Percentiles rank a stretch among this genome's conserved stretches.
Conservation (phyloP, 768 basidiomycete genomes). For the Epithele typhae region DNA sequence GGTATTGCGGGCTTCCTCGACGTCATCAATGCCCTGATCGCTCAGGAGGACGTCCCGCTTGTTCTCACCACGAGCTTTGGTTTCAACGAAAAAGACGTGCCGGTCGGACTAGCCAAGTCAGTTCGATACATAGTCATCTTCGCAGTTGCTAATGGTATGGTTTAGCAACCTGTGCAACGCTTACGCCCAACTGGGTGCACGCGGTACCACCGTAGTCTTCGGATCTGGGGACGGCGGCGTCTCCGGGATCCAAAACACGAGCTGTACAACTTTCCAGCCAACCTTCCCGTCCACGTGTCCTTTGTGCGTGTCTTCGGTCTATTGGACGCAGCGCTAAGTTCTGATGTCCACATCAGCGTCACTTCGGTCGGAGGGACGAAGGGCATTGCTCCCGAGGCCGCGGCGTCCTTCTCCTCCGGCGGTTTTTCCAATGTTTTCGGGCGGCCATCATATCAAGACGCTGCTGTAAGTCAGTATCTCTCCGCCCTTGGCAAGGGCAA, state of each 20-base stretch:
- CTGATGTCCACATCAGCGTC: not conserved
- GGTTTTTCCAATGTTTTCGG: slow-evolving; percentile 33
- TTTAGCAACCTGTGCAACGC: slow-evolving; percentile 35
- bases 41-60: slow-evolving; percentile 43
- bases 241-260: slow-evolving; percentile 23
- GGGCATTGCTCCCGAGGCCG: not conserved
- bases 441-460: slow-evolving; percentile 32
- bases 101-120: slow-evolving; percentile 2
- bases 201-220: slow-evolving; percentile 31
- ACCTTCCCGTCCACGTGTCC: slow-evolving; percentile 33
- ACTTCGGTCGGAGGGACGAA: slow-evolving; percentile 18
- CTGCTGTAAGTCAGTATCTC: slow-evolving; percentile 34
- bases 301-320: slow-evolving; percentile 18
- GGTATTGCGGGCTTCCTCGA: slow-evolving; percentile 26
- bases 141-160: slow-evolving; percentile 2
- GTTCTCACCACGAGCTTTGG: slow-evolving; percentile 68
- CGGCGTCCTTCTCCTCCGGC: slow-evolving; percentile 29
- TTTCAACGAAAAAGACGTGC: slow-evolving; percentile 28
- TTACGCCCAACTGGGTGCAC: slow-evolving; percentile 27
- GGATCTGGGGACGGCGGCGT: slow-evolving; percentile 34
- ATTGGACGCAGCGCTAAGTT: not conserved
- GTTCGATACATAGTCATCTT: not conserved
- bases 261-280: slow-evolving; percentile 28
- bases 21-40: slow-evolving; percentile 54
- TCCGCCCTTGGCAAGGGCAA: slow-evolving; percentile 24